Conservation (phyloP, 177 flowering plant species). For the Vitis hybrid region DNA sequence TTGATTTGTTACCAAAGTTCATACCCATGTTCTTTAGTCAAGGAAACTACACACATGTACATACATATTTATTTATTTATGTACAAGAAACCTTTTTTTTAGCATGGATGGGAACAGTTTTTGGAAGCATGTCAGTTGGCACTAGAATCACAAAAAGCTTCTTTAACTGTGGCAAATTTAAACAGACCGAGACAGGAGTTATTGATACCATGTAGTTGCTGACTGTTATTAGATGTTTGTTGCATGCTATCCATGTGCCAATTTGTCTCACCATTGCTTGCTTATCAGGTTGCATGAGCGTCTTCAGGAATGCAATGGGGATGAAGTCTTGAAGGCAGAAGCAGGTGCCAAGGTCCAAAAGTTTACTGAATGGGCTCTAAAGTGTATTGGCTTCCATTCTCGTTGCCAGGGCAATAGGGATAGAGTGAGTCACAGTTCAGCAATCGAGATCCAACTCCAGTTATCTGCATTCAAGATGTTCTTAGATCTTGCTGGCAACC, state of each 20-base stretch:
- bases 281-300: constrained; percentile 81
- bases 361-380: constrained; percentile 95
- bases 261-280: constrained; percentile 2
- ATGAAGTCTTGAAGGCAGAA: constrained; percentile 91
- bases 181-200: neutral
- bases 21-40: no score
- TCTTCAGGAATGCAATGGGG: constrained; percentile 91
- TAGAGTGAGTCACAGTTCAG: constrained; percentile 56
- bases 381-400: constrained; percentile 90
- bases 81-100: no score
- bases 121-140: no score
- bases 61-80: no score
- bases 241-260: neutral
- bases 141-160: no score
- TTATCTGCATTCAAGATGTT: constrained; percentile 87
- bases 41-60: no score
- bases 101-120: no score
- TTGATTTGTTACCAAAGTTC: no score
- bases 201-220: neutral
- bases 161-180: neutral
- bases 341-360: constrained; percentile 95
- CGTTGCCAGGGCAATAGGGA: constrained; percentile 70
- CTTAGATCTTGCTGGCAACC: constrained; percentile 85
- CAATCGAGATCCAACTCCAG: constrained; percentile 80
- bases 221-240: neutral